Percentiles rank a stretch among this genome's conserved stretches.
These are phyloP conservation scores for Talaromyces adpressus DNA, from an alignment of 495 filamentous ascomycete genomes.

Conservation along the genomic window DNA sequence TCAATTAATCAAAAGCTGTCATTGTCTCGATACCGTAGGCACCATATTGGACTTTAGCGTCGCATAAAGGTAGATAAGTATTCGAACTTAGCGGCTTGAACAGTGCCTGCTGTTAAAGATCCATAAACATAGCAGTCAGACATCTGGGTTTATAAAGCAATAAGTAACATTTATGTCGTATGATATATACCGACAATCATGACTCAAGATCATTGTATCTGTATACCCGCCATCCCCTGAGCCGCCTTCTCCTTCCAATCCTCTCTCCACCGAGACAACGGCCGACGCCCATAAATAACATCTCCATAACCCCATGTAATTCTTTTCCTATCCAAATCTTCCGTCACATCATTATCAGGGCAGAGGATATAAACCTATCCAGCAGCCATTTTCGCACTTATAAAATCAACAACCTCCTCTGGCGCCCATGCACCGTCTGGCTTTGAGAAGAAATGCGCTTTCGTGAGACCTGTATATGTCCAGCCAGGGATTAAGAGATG, in stretches of 20 bases:
- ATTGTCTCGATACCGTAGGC: too few species aligned
- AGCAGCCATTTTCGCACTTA: slow-evolving; percentile 54
- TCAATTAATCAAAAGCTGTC: too few species aligned
- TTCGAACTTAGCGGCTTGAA: too few species aligned
- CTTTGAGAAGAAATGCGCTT: slow-evolving; percentile 44
- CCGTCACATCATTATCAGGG: slow-evolving; percentile 66
- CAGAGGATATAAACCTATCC: slow-evolving; percentile 69
- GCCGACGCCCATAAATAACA: slow-evolving; percentile 54
- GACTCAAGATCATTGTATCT: neutral
- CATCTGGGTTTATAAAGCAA: too few species aligned
- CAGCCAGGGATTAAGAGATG: slow-evolving; percentile 72
- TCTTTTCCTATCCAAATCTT: slow-evolving; percentile 59
- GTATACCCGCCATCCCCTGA: slow-evolving; percentile 48
- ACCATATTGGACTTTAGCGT: too few species aligned
- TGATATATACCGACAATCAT: neutral
- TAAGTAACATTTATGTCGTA: neutral
- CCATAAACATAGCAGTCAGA: too few species aligned
- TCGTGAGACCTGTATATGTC: slow-evolving; percentile 66
- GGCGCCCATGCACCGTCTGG: slow-evolving; percentile 63
- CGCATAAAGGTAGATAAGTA: too few species aligned
- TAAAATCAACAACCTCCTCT: slow-evolving; percentile 60
- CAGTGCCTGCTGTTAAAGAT: too few species aligned
- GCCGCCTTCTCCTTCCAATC: slow-evolving; percentile 57
- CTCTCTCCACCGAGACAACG: slow-evolving; percentile 65
- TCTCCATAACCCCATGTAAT: slow-evolving; percentile 68